These are phyloP conservation scores for Porogramme epimiltina DNA, from an alignment of 1,284 basidiomycete genomes.

Conservation along the genomic window DNA sequence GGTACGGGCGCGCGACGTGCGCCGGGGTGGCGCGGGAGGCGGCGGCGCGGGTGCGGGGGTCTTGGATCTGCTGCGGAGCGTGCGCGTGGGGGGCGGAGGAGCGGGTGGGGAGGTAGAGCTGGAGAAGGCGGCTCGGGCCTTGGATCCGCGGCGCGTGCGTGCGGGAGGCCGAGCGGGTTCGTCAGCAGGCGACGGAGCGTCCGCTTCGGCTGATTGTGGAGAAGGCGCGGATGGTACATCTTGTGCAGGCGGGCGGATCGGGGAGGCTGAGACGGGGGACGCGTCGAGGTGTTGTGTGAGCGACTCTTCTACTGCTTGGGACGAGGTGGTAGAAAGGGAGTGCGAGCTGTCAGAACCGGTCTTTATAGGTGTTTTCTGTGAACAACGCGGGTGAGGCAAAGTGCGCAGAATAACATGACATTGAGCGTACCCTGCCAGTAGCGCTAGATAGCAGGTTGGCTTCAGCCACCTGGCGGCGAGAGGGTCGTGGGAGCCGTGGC, in stretches of 20 bases:
- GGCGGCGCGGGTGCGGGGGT: slow-evolving; percentile 8
- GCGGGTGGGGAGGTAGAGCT: slow-evolving; percentile 11
- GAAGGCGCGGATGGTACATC: too few relatives aligned
- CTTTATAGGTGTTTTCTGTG: too few relatives aligned
- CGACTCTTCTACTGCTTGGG: slow-evolving; percentile 22
- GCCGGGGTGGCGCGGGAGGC: not conserved
- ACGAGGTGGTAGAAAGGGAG: slow-evolving; percentile 11
- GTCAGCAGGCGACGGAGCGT: too few relatives aligned
- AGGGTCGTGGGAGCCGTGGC: too few relatives aligned
- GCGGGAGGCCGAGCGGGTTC: not conserved
- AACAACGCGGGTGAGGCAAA: too few relatives aligned
- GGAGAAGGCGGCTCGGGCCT: not conserved
- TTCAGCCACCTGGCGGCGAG: too few relatives aligned
- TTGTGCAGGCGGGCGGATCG: too few relatives aligned
- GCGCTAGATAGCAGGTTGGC: too few relatives aligned
- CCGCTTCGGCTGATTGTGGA: not conserved
- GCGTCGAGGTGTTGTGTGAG: slow-evolving; percentile 16
- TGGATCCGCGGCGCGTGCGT: not conserved
- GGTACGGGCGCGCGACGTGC: slow-evolving; percentile 12
- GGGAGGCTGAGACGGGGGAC: not conserved
- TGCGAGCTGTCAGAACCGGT: too few relatives aligned
- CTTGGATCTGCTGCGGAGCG: slow-evolving; percentile 16
- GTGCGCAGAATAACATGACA: too few relatives aligned
- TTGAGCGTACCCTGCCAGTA: too few relatives aligned
- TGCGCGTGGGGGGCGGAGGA: slow-evolving; percentile 3